Conservation (phyloP, 106 monocot genomes). For the Dactylorhiza incarnata region DNA sequence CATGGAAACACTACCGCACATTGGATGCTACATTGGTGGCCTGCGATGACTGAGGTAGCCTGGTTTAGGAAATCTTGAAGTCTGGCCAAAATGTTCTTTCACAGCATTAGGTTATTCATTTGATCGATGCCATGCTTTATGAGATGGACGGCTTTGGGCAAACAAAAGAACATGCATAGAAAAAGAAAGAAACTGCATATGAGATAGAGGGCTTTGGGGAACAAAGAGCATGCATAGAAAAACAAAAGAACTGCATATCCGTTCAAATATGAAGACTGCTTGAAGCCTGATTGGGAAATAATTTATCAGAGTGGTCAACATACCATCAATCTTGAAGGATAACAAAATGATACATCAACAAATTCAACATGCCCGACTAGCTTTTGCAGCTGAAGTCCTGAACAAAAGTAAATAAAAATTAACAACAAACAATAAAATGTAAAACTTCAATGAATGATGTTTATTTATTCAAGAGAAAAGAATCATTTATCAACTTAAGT, state of each 20-base stretch:
- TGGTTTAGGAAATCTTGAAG: background rate
- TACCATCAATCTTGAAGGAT: slow-evolving; percentile 76
- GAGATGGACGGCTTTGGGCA: background rate
- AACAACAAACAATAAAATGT: background rate
- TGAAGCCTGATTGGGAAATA: background rate
- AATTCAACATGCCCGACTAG: slow-evolving; percentile 67
- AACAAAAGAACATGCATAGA: background rate
- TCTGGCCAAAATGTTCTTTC: background rate
- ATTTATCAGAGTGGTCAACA: slow-evolving; percentile 10
- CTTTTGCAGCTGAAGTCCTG: slow-evolving; percentile 57
- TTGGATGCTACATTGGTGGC: no score
- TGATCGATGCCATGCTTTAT: background rate
- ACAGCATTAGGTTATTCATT: background rate
- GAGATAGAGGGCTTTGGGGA: background rate
- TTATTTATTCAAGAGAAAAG: background rate
- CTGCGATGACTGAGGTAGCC: background rate
- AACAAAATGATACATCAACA: slow-evolving; percentile 66
- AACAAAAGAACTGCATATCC: background rate
- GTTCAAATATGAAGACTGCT: background rate
- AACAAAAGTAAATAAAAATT: background rate
- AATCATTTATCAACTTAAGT: background rate
- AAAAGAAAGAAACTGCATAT: background rate
- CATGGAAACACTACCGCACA: no score
- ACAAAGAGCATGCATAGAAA: background rate
- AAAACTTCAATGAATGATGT: background rate